phyloP scores from a whole-genome alignment of 805 yeast genomes.

The Metschnikowia lochheadii region DNA sequence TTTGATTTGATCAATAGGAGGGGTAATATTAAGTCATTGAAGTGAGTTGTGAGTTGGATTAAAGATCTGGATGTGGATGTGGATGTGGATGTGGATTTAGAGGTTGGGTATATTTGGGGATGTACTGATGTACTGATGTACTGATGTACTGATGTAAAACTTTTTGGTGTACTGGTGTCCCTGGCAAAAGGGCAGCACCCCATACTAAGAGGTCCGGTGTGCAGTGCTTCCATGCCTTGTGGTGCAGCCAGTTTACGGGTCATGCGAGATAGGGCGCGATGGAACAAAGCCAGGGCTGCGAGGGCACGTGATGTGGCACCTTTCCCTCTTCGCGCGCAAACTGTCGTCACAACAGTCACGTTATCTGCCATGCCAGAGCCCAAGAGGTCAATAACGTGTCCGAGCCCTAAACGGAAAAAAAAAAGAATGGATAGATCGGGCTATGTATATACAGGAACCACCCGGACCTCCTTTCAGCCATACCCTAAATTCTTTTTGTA shows the following conservation, averaged over 20 bases:
- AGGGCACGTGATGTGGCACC: constrained; percentile 1
- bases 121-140: too few species aligned
- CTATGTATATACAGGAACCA: too few species aligned
- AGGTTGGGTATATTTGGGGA: too few species aligned
- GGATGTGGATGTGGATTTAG: too few species aligned
- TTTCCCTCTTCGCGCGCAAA: neutral
- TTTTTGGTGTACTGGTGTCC: neutral
- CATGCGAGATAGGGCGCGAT: constrained; percentile 4
- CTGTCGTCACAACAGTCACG: constrained; percentile 6
- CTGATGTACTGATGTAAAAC: too few species aligned
- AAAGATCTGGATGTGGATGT: too few species aligned
- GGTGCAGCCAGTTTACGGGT: neutral
- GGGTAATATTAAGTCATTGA: too few species aligned
- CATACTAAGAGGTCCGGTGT: neutral
- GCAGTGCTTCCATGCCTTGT: neutral
- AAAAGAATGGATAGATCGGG: too few species aligned
- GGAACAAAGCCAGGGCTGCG: constrained; percentile 4
- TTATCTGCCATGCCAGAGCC: neutral
- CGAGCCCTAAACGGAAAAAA: too few species aligned
- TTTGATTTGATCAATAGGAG: too few species aligned
- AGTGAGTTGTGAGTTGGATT: too few species aligned
- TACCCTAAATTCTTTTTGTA: neutral
- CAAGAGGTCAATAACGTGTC: neutral
- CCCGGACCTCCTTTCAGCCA: neutral
- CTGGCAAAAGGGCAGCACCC: too few species aligned